A percentile compares a stretch with the other conserved stretches of the same genome.
These are phyloP conservation scores for Hirsutella rhossiliensis DNA, from an alignment of 2,329 filamentous ascomycete genomes.

Conservation along the genomic window DNA sequence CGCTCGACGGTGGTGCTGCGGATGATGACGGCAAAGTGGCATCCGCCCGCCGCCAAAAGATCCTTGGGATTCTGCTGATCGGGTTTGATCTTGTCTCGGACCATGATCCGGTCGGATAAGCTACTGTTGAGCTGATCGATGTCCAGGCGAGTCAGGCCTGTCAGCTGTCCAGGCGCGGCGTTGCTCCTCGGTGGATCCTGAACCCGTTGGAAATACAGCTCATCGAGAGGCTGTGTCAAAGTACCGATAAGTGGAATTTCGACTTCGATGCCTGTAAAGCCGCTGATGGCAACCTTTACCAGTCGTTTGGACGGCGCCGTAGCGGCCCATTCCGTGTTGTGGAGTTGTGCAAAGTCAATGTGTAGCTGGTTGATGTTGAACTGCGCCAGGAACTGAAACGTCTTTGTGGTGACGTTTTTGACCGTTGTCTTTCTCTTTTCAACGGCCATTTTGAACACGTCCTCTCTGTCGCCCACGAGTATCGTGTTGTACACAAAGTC, in stretches of 20 bases:
- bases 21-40: constrained; percentile 14
- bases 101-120: not conserved
- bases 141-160: constrained; percentile 3
- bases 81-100: constrained; percentile 6
- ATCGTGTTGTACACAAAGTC: constrained; percentile 5
- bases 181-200: constrained; percentile 10
- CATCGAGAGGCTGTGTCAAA: constrained; percentile 20
- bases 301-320: constrained; percentile 8
- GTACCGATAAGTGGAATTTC: constrained; percentile 17
- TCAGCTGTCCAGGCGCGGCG: not conserved
- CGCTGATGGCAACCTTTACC: constrained; percentile 7
- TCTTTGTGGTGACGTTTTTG: not conserved
- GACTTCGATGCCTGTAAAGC: constrained; percentile 8
- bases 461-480: not conserved
- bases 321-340: constrained; percentile 3
- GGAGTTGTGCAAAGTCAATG: constrained; percentile 6
- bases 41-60: constrained; percentile 10
- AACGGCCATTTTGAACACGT: constrained; percentile 2
- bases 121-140: constrained; percentile 1
- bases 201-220: constrained; percentile 20
- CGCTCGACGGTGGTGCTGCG: constrained; percentile 1
- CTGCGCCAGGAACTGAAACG: constrained; percentile 6
- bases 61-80: constrained; percentile 3
- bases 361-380: constrained; percentile 4
- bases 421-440: not conserved